Percentiles rank a stretch among this genome's conserved stretches.
phyloP scores from a whole-genome alignment of 371 early-diverging fungal genomes.

The Smittium mucronatum region DNA sequence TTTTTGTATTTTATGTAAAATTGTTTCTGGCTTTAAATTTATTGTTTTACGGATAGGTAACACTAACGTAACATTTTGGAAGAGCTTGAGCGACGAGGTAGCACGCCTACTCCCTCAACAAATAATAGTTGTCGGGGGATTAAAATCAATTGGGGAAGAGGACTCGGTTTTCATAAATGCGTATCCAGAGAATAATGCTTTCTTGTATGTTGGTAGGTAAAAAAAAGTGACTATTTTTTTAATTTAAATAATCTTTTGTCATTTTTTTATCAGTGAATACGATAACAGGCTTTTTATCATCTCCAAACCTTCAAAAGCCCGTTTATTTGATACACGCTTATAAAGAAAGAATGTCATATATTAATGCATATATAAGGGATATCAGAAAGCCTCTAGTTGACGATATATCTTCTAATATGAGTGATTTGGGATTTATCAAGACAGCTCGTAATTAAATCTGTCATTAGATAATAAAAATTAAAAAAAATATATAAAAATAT shows the following conservation, averaged over 20 bases:
- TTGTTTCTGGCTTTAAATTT: too few species aligned
- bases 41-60: constrained; percentile 1
- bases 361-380: constrained; percentile 9
- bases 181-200: not conserved
- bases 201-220: constrained; percentile 1
- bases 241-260: not conserved
- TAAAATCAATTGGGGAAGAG: not conserved
- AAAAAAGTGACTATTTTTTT: not conserved
- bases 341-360: not conserved
- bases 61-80: constrained; percentile 10
- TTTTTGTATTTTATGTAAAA: too few species aligned
- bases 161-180: not conserved
- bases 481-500: too few species aligned
- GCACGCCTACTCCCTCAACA: not conserved
- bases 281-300: constrained; percentile 9
- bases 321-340: not conserved
- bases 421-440: not conserved
- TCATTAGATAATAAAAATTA: too few species aligned
- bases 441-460: not conserved
- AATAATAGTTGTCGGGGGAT: constrained; percentile 5
- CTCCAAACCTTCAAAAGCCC: not conserved
- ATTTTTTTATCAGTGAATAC: not conserved
- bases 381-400: not conserved
- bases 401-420: not conserved
- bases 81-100: not conserved